A percentile compares a stretch with the other conserved stretches of the same genome.
These are phyloP conservation scores for Aspergillus steynii DNA, from an alignment of 495 filamentous ascomycete genomes.

Conservation along the genomic window DNA sequence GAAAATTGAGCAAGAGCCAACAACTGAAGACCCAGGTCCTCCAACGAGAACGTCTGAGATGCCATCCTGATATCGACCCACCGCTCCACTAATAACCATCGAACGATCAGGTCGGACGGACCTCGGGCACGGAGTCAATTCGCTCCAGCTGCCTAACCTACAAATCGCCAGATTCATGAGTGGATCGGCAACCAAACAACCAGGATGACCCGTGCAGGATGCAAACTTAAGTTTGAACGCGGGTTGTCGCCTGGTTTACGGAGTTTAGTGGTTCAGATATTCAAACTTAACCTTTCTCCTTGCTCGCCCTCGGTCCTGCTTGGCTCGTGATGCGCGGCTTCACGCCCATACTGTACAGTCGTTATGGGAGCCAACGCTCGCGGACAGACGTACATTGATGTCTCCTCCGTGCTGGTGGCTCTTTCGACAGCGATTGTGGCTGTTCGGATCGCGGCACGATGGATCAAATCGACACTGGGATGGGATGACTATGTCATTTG, in stretches of 20 bases:
- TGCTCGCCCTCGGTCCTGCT: too few relatives aligned
- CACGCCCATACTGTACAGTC: not conserved
- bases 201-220: too few relatives aligned
- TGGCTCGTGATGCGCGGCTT: not conserved
- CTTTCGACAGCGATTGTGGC: constrained; percentile 1
- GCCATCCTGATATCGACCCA: not conserved
- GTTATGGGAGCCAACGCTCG: constrained; percentile 1
- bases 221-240: too few relatives aligned
- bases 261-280: too few relatives aligned
- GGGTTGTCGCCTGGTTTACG: too few relatives aligned
- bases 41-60: not conserved
- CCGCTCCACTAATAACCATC: not conserved
- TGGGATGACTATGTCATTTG: constrained; percentile 6
- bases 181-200: not conserved
- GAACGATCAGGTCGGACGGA: not conserved
- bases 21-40: too few relatives aligned
- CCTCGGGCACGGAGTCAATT: not conserved
- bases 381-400: not conserved
- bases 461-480: not conserved
- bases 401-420: not conserved
- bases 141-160: not conserved
- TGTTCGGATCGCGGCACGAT: constrained; percentile 1
- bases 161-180: too few relatives aligned
- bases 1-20: too few relatives aligned
- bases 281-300: too few relatives aligned